Base-by-base conservation (phyloP, 345 rosid genomes). In the Ceriops tagal region DNA sequence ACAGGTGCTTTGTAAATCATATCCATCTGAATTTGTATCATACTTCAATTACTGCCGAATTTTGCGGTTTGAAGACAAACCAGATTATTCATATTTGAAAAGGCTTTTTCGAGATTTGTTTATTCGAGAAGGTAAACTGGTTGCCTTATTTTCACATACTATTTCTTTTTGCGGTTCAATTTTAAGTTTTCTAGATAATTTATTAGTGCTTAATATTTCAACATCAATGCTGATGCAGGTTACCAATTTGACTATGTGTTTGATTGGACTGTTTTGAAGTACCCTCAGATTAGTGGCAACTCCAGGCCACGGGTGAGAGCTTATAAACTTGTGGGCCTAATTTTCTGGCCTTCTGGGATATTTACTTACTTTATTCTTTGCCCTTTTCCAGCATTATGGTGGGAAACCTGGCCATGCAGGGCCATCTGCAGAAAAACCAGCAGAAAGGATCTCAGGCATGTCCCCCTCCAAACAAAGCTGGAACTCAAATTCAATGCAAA, bases 21-120 rank as follows among this genome's bases (percentile, higher is more conserved):
- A 84, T 74, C 89, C 97, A 22, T 81, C 97, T 53, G 96, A 95
- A 80, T 92, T 92, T 78, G 92, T 93, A 65, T 89, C 98, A 21
- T 95, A 90, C 78, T 95, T 95, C 76, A 96, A 92, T 70, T 95
- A 90, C 69, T 92, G 98, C 56, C 98, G 98, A 37, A 84, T 98
- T 15, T 75, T 95, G 85, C 85, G 90, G 63, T 96, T 96, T 79
- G 99, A 96, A 73, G 97, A 92, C 81, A 90, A 90, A 81, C 98
- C 99, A 19, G 99, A 96, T 78, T 92, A 92, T 83, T 84, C 98
- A 43, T 95, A 92, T 75, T 84, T 95, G 83, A 87, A 87, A 84
- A 86, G 96, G 80, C 93, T 95, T 39, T 95, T 95, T 75, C 83
- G 97, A 28, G 99, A 95, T 66, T 87, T 95, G 65, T 95, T 95